phyloP scores from a whole-genome alignment of 257 asterid species.

The Linaria vulgaris region DNA sequence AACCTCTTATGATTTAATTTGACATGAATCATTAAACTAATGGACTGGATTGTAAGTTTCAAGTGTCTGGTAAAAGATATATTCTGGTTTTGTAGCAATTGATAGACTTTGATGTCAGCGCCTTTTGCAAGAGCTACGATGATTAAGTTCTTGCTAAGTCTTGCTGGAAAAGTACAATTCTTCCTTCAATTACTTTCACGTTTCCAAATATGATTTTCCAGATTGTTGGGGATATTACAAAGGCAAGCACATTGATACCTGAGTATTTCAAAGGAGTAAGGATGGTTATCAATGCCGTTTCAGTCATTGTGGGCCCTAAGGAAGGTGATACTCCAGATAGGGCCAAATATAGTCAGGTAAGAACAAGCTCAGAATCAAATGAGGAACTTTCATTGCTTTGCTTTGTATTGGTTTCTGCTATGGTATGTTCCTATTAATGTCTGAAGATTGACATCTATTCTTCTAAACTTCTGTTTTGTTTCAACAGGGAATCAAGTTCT shows the following conservation, averaged over 20 bases:
- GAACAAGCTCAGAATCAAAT: slow-evolving; percentile 8
- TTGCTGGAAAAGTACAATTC: slow-evolving; percentile 4
- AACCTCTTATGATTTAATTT: too few species aligned
- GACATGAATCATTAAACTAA: too few species aligned
- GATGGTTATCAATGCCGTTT: slow-evolving; percentile 75
- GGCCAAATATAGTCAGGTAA: slow-evolving; percentile 93
- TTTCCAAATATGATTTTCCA: slow-evolving; percentile 27
- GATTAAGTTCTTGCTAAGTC: slow-evolving; percentile 4
- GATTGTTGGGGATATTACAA: slow-evolving; percentile 91
- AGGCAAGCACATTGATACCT: slow-evolving; percentile 73
- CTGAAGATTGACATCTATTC: not conserved
- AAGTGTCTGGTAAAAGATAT: too few species aligned
- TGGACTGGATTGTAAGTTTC: too few species aligned
- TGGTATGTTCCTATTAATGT: not conserved
- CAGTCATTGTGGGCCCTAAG: slow-evolving; percentile 97
- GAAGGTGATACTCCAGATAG: slow-evolving; percentile 99
- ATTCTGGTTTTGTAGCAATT: not conserved
- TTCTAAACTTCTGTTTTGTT: slow-evolving; percentile 4
- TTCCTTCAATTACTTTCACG: not conserved
- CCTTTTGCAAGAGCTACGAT: not conserved
- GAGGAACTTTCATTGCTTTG: not conserved
- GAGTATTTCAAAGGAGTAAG: slow-evolving; percentile 84
- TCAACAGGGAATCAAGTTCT: slow-evolving; percentile 94
- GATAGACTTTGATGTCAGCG: not conserved
- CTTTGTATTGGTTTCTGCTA: not conserved